Evolutionary conservation across 495 filamentous ascomycete genomes (phyloP), one percentile per base, ranked within the genome.

Genomic region (Hapsidospora chrysogenum): DNA sequence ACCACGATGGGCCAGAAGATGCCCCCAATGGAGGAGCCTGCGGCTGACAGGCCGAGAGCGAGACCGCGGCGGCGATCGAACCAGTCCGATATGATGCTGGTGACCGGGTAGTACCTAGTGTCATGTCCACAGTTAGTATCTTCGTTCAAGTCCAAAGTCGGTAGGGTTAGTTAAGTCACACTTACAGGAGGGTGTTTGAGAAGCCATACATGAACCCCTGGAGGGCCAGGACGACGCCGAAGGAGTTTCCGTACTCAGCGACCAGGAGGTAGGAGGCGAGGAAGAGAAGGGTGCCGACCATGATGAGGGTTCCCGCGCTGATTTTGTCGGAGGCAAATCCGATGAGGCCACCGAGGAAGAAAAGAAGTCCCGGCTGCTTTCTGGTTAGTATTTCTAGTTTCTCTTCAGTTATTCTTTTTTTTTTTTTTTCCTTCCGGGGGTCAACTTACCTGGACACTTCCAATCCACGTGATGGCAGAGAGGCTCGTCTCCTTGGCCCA

Each of bases 391-490:
- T 14, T 11, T 14, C 17, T 35, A 13, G 1, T 17, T 11, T 17
- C 4, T 20, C 6, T 18, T 10, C n/a, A 14, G 7, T 1, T 11
- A 14, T 9, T n/a, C n/a, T n/a, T n/a, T n/a, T n/a, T n/a, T n/a
- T n/a, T n/a, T n/a, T n/a, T n/a, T n/a, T n/a, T n/a, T 18, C 2
- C 17, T 10, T 26, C 1, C 11, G 10, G 1, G 7, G 8, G 3
- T n/a, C n/a, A n/a, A n/a, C 35, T 20, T 25, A 64, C 40, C 29
- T 39, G 37, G 18, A 78, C 50, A 0, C 70, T 72, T 14, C 76
- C 76, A 39, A 80, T 72, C 76, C 76, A 81, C 29, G 71, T 64
- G 32, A 81, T 77, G 10, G 61, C 50, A 0, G 74, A 78, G 3
- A 72, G 65, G 0, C 60, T 60, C n/a, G 61, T 56, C 7, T 47